Evolutionary conservation across 2,329 filamentous ascomycete genomes (phyloP), one percentile per base, ranked within the genome.

Genomic region (Neocatenulostroma microsporum): DNA sequence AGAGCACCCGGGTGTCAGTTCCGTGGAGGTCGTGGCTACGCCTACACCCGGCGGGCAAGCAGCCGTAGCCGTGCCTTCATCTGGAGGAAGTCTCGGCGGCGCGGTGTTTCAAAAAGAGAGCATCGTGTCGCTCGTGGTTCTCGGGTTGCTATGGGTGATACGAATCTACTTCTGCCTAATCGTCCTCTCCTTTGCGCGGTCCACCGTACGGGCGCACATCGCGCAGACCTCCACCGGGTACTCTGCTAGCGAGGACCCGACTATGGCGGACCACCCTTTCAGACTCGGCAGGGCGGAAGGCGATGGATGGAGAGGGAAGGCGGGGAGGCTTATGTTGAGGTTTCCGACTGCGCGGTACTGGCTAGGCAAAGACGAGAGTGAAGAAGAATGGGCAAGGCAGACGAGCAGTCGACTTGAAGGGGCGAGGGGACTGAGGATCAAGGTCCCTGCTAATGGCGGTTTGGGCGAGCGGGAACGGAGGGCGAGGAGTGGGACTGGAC

Each of bases 121-220:
- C 56, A 71, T 83, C 51, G 80, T 84, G 44, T 89, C 83, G 62
- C 82, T 95, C 59, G 68, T 80, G 9, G 70, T 94, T 36, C 84
- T 94, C 42, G 72, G 74, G 20, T 62, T 73, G 2, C 73, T 94
- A 45, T 93, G 82, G 63, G 67, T 81, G 10, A 68, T 94, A 25
- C 74, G 88, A 20, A 61, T 87, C 20, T 95, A 95, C 66, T 88
- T 94, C 51, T 77, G 83, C 48, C 67, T 94, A 23, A 73, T 95
- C 36, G 78, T 94, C 58, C 78, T 94, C 63, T 78, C 84, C 6
- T 91, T 84, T 59, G 85, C 88, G 3, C 76, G 85, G 45, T 76
- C 80, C 55, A 80, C 84, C 11, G 64, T 95, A 33, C 74, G 83
- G 41, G 78, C 80, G 48, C 77, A 84, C 57, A 70, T 82, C 33